Evolutionary conservation across 352 stramenopile species (phyloP).

Genomic region (Pythium periplocum): DNA sequence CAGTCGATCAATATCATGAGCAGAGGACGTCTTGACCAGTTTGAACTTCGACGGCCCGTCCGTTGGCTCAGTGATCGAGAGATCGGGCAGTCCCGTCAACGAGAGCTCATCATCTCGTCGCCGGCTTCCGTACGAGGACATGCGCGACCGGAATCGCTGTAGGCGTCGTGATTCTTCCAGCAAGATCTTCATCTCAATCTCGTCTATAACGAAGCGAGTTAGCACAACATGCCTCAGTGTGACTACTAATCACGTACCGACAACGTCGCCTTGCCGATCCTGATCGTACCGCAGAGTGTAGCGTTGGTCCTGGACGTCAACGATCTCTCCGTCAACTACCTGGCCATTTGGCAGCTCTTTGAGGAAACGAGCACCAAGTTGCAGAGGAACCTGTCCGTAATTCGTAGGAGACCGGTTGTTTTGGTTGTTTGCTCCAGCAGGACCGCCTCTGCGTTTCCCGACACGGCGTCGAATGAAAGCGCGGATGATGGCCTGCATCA

Average conservation of each 20-base stretch:
- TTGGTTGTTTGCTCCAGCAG: background rate
- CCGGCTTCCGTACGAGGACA: slow-evolving; percentile 1
- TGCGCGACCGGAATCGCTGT: slow-evolving; percentile 27
- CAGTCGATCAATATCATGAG: background rate
- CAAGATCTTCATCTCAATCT: slow-evolving; percentile 79
- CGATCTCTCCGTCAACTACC: slow-evolving; percentile 65
- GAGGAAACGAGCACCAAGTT: slow-evolving; percentile 47
- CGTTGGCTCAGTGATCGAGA: slow-evolving; percentile 18
- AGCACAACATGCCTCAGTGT: background rate
- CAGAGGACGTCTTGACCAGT: slow-evolving; percentile 18
- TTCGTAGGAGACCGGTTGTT: too few relatives aligned
- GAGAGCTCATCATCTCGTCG: slow-evolving; percentile 44
- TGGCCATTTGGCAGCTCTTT: slow-evolving; percentile 64
- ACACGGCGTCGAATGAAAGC: slow-evolving; percentile 50
- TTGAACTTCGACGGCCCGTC: slow-evolving; percentile 7
- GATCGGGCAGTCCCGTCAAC: slow-evolving; percentile 46
- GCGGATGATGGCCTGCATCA: slow-evolving; percentile 68
- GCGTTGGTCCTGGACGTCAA: slow-evolving; percentile 31
- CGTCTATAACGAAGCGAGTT: slow-evolving; percentile 21
- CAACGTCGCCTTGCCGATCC: slow-evolving; percentile 55
- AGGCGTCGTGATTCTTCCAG: slow-evolving; percentile 58
- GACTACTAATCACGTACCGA: slow-evolving; percentile 31
- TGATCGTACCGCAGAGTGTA: slow-evolving; percentile 64
- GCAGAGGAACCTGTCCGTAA: too few relatives aligned
- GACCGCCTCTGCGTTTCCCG: slow-evolving; percentile 26